Base-by-base conservation (phyloP, 208 protist species). In the Trypanosoma avium region DNA sequence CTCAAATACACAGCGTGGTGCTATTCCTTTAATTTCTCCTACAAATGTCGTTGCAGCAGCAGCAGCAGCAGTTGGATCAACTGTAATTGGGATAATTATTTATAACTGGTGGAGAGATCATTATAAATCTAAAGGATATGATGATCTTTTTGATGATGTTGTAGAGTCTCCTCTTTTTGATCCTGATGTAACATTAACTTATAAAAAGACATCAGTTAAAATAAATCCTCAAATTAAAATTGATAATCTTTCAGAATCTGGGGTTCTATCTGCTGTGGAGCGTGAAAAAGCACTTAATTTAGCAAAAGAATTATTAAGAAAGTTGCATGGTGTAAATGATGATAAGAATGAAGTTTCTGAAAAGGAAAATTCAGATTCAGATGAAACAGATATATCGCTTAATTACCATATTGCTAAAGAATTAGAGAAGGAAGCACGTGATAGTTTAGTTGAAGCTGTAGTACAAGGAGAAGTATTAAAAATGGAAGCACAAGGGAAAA, bases 351-450 rank as follows among this genome's bases (percentile, higher is more conserved):
- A 77, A 38, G 66, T 9, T 21, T 17, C 2, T 0, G 45, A 19
- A 8, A 26, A 59, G 12, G 67, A 65, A 43, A 62, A 71, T 22
- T 61, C 70, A 13, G 58, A 69, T 65, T 84, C 73, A 5, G 84
- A 87, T 21, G 62, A 59, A 21, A 90, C 87, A 19, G 78, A 90
- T 50, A 81, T 93, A 9, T 86, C 83, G 19, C 73, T 93, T 15
- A 88, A 90, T 54, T 90, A 87, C 57, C 74, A 83, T 48, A 78
- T 90, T 45, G 87, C 87, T 29, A 70, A 58, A 1, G 65, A 86
- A 57, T 67, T 93, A 70, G 83, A 90, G 70, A 61, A 63, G 38
- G 63, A 79, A 13, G 80, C 81, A 27, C 84, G 82, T 43, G 81
- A 93, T 54, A 75, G 79, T 32, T 55, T 93, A 26, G 66, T 88